A percentile compares a stretch with the other conserved stretches of the same genome.
phyloP scores from a whole-genome alignment of 805 yeast genomes.

The Hanseniaspora osmophila region DNA sequence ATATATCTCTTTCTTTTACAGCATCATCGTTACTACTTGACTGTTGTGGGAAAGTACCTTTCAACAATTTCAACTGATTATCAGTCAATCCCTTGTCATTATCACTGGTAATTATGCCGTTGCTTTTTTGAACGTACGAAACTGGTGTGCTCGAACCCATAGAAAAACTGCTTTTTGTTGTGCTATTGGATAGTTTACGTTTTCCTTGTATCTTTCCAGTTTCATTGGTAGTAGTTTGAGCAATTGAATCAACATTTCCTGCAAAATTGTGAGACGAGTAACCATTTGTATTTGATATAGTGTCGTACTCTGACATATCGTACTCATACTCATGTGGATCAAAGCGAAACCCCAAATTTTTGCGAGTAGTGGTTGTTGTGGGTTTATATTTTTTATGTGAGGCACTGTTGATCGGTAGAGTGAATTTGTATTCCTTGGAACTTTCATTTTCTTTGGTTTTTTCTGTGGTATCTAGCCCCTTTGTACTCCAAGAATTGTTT shows the following conservation, averaged over 20 bases:
- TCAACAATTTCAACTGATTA: constrained; percentile 3
- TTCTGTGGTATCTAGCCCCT: not conserved
- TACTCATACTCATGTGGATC: constrained; percentile 17
- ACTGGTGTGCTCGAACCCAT: no score
- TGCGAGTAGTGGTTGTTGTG: not conserved
- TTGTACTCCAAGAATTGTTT: no score
- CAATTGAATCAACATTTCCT: no score
- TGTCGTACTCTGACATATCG: constrained; percentile 16
- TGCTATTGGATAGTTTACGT: no score
- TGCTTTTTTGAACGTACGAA: no score
- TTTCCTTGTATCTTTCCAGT: no score
- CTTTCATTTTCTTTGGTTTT: not conserved
- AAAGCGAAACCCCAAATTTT: not conserved
- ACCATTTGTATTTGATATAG: not conserved
- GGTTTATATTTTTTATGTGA: not conserved
- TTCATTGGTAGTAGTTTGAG: no score
- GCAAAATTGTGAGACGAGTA: no score
- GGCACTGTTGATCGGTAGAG: no score
- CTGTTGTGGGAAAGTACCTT: constrained; percentile 2
- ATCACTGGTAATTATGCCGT: not conserved
- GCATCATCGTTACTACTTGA: not conserved
- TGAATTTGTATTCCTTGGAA: no score
- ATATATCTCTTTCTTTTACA: not conserved
- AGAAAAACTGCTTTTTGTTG: no score
- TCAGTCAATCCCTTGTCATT: constrained; percentile 4